phyloP scores from a whole-genome alignment of 768 basidiomycete species.

The Ramaria sp. region DNA sequence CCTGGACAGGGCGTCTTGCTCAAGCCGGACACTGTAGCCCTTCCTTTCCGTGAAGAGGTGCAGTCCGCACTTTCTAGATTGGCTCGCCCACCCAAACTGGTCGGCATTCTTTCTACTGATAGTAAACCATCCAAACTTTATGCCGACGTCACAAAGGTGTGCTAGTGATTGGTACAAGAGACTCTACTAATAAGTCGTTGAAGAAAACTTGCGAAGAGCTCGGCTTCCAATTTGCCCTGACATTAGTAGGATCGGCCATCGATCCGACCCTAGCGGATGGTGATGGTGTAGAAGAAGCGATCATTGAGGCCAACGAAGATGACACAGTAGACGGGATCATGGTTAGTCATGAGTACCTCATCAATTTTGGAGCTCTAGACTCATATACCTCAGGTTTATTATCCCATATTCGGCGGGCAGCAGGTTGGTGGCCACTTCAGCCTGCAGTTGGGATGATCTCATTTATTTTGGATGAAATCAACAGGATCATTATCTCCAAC shows the following conservation, averaged over 20 bases:
- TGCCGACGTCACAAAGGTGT: conserved; percentile 66
- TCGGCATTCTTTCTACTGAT: conserved; percentile 85
- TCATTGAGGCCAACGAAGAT: conserved; percentile 92
- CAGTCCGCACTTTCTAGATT: conserved; percentile 29
- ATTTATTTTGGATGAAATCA: background rate
- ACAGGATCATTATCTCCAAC: conserved; percentile 95
- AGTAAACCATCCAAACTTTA: conserved; percentile 73
- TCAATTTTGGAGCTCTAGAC: background rate
- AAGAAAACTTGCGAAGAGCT: conserved; percentile 79
- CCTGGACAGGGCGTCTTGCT: conserved; percentile 42
- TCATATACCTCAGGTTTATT: conserved; percentile 59
- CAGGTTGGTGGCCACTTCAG: conserved; percentile 44
- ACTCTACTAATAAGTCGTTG: background rate
- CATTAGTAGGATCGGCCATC: conserved; percentile 52
- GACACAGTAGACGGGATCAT: conserved; percentile 82
- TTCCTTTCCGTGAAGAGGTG: conserved; percentile 62
- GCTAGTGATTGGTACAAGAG: background rate
- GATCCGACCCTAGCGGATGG: conserved; percentile 46
- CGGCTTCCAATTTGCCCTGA: conserved; percentile 79
- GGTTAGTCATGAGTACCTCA: conserved; percentile 34
- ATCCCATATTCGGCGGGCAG: conserved; percentile 85
- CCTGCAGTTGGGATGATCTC: too few species aligned
- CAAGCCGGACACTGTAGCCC: conserved; percentile 69
- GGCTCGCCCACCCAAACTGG: conserved; percentile 53
- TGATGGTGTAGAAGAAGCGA: conserved; percentile 91